Evolutionary conservation across 495 filamentous ascomycete species (phyloP).

Genomic region (Annulohypoxylon moriforme): DNA sequence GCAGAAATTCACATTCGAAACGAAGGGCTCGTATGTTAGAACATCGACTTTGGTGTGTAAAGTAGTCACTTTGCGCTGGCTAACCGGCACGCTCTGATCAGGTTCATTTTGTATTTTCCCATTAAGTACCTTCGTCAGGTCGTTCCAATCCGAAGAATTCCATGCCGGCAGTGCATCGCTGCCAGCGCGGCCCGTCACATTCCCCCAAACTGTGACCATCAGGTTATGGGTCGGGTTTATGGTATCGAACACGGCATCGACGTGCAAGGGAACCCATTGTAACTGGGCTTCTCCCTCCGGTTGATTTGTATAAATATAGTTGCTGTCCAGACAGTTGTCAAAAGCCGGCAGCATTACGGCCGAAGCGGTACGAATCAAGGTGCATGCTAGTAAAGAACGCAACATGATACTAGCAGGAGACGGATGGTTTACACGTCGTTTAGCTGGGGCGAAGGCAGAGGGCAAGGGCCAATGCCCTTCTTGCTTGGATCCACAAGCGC

Average conservation of each 20-base stretch:
- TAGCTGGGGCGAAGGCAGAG: conserved; percentile 13
- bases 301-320: conserved; percentile 64
- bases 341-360: conserved; percentile 79
- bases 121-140: conserved; percentile 65
- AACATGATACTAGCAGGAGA: conserved; percentile 17
- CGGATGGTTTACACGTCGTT: conserved; percentile 7
- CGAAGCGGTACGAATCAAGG: conserved; percentile 46
- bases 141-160: conserved; percentile 62
- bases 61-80: conserved; percentile 72
- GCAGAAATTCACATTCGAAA: conserved; percentile 70
- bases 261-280: conserved; percentile 82
- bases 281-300: conserved; percentile 55
- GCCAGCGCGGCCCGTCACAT: conserved; percentile 75
- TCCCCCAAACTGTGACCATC: conserved; percentile 86
- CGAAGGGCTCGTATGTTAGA: conserved; percentile 76
- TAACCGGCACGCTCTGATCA: conserved; percentile 50
- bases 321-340: conserved; percentile 80
- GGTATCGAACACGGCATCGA: conserved; percentile 78
- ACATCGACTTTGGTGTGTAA: conserved; percentile 75
- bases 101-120: conserved; percentile 81
- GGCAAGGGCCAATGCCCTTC: conserved; percentile 16
- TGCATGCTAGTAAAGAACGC: conserved; percentile 42
- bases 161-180: conserved; percentile 64
- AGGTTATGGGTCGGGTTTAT: conserved; percentile 71
- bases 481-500: conserved; percentile 16